These are phyloP conservation scores for Sphagnum contortum DNA, from an alignment of 225 moss, liverwort and hornwort species.

Conservation along the genomic window DNA sequence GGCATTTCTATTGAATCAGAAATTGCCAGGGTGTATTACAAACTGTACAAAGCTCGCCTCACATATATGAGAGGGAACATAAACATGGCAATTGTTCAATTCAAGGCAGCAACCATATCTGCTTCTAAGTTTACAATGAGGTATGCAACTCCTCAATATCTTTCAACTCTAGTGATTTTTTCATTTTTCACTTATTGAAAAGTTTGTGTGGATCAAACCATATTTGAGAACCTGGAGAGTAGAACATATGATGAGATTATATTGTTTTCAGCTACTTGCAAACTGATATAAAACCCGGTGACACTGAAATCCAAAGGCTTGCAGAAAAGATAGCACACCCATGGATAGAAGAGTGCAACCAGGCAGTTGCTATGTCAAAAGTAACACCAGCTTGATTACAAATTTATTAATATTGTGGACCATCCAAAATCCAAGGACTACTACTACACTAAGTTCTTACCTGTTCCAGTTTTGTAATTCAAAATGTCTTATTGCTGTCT, in stretches of 20 bases:
- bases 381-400: too few species aligned
- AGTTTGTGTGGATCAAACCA: too few species aligned
- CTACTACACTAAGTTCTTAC: too few species aligned
- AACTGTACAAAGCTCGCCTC: constrained; percentile 30
- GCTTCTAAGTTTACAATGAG: constrained; percentile 30
- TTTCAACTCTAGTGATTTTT: too few species aligned
- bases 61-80: constrained; percentile 19
- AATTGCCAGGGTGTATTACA: constrained; percentile 30
- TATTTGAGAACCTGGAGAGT: too few species aligned
- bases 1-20: constrained; percentile 4
- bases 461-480: too few species aligned
- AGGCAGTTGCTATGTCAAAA: background rate
- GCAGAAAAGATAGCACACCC: background rate
- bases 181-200: background rate
- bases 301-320: background rate
- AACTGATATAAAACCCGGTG: background rate
- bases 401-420: too few species aligned
- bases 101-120: constrained; percentile 25
- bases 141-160: constrained; percentile 7
- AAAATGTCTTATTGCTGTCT: too few species aligned
- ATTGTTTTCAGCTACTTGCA: too few species aligned
- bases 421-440: too few species aligned
- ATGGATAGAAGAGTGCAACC: background rate
- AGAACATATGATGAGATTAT: too few species aligned
- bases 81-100: constrained; percentile 8